Evolutionary conservation across 1,139 yeast genomes (phyloP), one percentile per base, ranked within the genome.

Genomic region (Sugiyamaella japonica): DNA sequence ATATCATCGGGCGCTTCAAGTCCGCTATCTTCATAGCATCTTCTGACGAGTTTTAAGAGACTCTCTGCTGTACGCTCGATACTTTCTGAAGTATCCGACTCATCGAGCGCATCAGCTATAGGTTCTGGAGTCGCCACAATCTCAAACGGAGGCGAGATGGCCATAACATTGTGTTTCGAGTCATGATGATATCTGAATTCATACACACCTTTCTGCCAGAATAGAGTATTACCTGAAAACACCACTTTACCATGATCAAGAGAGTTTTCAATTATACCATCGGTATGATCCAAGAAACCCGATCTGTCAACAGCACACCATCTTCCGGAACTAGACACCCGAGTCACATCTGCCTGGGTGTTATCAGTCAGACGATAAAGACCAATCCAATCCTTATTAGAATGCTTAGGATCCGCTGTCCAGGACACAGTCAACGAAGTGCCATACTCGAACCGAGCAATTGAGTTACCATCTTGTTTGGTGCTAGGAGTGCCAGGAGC

Each of bases 141-240:
- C 67, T 84, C 87, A 70, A 88, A 85, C n/a, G 93, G 90, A 57
- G 77, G 78, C 0, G 93, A 83, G 48, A 84, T 77, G 56, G 79
- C 78, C 37, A 85, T 75, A 29, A 88, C 95, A 58, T 83, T 86
- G 67, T 89, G 96, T 57, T 84, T 81, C 28, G 83, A 84, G 52
- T 79, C 80, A 52, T 80, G 76, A 66, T 89, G 95, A 64, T 86
- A 86, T 69, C 96, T 77, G 64, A 88, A 79, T 69, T 88, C 95
- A 69, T 83, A 88, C 41, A 82, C 76, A 0, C 96, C 96, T 53
- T 79, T 82, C 62, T 84, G 86, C 83, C 87, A 86, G 63, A 78
- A 78, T 47, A 85, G 71, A 49, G 78, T 72, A 8, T 78, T 76
- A 8, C 77, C 77, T 9, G 73, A 70, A 63, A 88, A 88, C 7